Conservation (phyloP, 495 filamentous ascomycete species). For the Penicillium simplicissimum region DNA sequence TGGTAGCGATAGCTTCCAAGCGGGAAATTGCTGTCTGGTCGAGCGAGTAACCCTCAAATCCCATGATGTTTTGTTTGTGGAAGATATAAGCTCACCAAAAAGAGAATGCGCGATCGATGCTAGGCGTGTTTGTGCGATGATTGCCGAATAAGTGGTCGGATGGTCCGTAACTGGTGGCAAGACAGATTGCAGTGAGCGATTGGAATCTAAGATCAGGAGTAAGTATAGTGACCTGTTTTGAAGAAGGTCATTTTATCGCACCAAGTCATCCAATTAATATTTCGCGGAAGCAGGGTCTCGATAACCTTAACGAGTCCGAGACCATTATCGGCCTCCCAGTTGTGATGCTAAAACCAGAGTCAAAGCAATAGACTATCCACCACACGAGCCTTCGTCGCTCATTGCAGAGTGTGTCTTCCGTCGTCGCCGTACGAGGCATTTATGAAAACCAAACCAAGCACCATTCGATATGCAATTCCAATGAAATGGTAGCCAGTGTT, state of each 20-base stretch:
- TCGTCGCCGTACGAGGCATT: neutral
- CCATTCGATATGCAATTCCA: constrained; percentile 45
- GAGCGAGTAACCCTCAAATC: neutral
- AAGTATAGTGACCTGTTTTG: neutral
- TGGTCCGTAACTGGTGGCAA: neutral
- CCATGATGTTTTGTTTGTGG: neutral
- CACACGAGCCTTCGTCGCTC: neutral
- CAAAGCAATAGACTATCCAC: neutral
- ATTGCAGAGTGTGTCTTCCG: neutral
- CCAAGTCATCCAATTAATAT: neutral
- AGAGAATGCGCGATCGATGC: neutral
- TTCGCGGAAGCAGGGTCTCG: neutral
- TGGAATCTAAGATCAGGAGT: neutral
- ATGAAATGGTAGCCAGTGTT: constrained; percentile 25
- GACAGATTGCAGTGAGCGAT: neutral
- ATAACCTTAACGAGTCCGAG: neutral
- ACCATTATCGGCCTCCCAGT: neutral
- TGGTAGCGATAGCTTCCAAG: neutral
- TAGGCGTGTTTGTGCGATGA: neutral
- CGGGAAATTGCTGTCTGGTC: neutral
- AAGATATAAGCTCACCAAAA: neutral
- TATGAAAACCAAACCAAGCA: constrained; percentile 10
- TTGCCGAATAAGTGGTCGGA: neutral
- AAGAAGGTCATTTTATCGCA: neutral
- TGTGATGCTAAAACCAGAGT: neutral